Evolutionary conservation across 208 protist genomes (phyloP), one percentile per base, ranked within the genome.

Genomic region (Trypanosoma conorhini): DNA sequence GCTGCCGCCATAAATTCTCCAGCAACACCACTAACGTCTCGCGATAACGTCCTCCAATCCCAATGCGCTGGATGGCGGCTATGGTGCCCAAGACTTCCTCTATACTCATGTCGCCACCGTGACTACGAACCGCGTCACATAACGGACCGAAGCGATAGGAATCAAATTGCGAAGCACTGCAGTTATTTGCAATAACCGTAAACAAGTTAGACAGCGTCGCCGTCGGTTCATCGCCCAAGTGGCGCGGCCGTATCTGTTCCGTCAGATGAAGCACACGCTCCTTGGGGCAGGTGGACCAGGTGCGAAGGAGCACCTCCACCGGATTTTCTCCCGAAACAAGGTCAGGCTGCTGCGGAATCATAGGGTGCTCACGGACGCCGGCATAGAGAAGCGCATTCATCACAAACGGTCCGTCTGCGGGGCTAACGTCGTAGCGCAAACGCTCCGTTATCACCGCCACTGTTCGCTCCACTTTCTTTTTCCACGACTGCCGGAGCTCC

Each of bases 201-300:
- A 90, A 82, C 9, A 94, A 69, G 19, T 82, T 67, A 35, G 89
- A 74, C 26, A 96, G 42, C 40, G 74, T 80, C 1, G 78, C 40
- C 13, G 86, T 62, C 2, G 74, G 74, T 28, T 77, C 70, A n/a
- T 46, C 69, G 33, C 76, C 79, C n/a, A 96, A 80, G 62, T 93
- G 86, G 50, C 72, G 56, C 1, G 80, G 76, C 13, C 85, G 73
- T 66, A 96, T 87, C 63, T 85, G 81, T 76, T 94, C 87, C 24
- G 89, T 87, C 55, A 93, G 72, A 55, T 90, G 71, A n/a, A 96
- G 60, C 48, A 94, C 79, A 30, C 78, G 83, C 54, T 96, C 92
- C 66, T 87, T 87, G 21, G 88, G 81, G 33, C 70, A 81, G 3
- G 74, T 82, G 0, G 78, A 70, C 89, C 92, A 96, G 44, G 88